Conservation (phyloP, 2,329 filamentous ascomycete genomes). For the Bipolaris bicolor region DNA sequence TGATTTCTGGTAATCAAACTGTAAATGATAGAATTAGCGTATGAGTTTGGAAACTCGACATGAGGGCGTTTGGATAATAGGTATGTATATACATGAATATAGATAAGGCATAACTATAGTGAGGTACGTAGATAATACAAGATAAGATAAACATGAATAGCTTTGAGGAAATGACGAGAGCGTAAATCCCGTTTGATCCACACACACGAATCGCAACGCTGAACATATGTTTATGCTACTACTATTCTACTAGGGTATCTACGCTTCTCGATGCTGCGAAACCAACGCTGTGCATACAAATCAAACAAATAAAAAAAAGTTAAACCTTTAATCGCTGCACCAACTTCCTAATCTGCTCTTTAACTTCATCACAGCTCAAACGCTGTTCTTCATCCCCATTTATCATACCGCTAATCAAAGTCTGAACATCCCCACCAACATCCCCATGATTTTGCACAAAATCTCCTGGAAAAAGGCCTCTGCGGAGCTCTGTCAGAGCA, state of each 20-base stretch:
- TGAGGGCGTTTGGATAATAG: background rate
- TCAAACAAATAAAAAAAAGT: background rate
- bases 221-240: background rate
- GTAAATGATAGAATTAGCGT: background rate
- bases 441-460: conserved; percentile 34
- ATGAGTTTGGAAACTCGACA: background rate
- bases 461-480: conserved; percentile 36
- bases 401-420: conserved; percentile 43
- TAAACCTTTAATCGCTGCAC: conserved; percentile 24
- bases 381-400: conserved; percentile 35
- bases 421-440: conserved; percentile 29
- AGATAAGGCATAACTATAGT: background rate
- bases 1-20: background rate
- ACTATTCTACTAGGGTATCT: background rate
- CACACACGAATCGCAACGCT: background rate
- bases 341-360: conserved; percentile 28
- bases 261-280: background rate
- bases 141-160: background rate
- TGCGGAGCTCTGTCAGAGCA: conserved; percentile 43
- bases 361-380: conserved; percentile 40
- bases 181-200: background rate
- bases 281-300: background rate
- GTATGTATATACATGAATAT: background rate
- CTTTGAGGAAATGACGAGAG: background rate
- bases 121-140: background rate